Evolutionary conservation across 129 eudicot genomes (phyloP).

Genomic region (Mikania micrantha): DNA sequence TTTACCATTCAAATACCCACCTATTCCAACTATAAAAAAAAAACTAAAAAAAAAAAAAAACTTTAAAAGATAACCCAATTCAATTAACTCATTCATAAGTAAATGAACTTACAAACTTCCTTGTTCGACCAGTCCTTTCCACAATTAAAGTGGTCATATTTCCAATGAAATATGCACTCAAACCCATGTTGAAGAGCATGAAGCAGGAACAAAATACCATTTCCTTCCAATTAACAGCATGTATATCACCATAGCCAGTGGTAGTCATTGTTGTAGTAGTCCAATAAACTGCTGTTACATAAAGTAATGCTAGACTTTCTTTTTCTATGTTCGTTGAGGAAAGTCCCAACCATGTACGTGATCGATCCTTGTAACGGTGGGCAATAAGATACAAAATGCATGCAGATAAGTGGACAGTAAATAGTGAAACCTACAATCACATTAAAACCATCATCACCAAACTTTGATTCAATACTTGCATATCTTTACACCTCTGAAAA

Average conservation of each 20-base stretch:
- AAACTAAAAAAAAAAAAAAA: background rate
- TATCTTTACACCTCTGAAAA: background rate
- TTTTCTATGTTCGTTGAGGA: constrained; percentile 3
- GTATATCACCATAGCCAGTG: constrained; percentile 73
- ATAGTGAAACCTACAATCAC: constrained; percentile 52
- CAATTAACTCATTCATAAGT: background rate
- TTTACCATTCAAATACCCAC: too few relatives aligned
- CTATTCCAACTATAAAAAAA: background rate
- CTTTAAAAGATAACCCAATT: background rate
- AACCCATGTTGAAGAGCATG: constrained; percentile 61
- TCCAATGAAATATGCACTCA: constrained; percentile 60
- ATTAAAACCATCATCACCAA: constrained; percentile 12
- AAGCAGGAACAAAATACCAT: constrained; percentile 42
- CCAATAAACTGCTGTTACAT: constrained; percentile 54
- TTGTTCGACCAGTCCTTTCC: constrained; percentile 58
- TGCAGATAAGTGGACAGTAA: constrained; percentile 52
- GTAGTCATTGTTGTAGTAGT: constrained; percentile 61
- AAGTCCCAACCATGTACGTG: constrained; percentile 46
- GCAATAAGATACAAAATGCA: constrained; percentile 62
- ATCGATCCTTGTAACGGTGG: constrained; percentile 31
- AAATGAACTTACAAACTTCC: constrained; percentile 55
- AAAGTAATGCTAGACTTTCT: constrained; percentile 19
- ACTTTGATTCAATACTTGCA: background rate
- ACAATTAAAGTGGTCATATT: constrained; percentile 83
- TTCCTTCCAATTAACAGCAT: constrained; percentile 53